These are phyloP conservation scores for Westerdykella ornata DNA, from an alignment of 2,329 filamentous ascomycete species.

Conservation along the genomic window DNA sequence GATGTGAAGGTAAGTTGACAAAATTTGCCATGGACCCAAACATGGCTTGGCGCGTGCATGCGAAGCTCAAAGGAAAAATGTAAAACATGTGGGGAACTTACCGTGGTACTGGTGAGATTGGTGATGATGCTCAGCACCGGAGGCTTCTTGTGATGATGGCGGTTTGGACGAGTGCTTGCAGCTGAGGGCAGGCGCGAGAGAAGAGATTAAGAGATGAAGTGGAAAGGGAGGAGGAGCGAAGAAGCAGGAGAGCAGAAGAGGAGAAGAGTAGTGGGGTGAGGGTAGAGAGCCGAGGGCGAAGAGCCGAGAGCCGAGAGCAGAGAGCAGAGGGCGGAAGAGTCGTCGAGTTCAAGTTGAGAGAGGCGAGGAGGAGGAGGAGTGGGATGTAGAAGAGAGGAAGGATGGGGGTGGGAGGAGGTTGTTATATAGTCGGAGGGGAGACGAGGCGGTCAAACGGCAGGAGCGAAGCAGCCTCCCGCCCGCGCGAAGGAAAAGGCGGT, in stretches of 20 bases:
- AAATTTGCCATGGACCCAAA: no score
- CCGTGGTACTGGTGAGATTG: constrained; percentile 5
- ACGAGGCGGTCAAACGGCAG: no score
- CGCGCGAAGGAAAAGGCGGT: no score
- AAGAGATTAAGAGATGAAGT: no score
- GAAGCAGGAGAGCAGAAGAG: no score
- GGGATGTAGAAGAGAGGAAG: constrained; percentile 10
- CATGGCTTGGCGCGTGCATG: no score
- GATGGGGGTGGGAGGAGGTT: constrained; percentile 3
- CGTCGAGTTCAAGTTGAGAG: not conserved
- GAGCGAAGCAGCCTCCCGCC: no score
- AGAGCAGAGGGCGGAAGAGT: constrained; percentile 1
- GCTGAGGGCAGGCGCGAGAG: not conserved
- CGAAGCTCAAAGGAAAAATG: no score
- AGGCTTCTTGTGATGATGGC: constrained; percentile 27
- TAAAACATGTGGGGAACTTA: constrained; percentile 1
- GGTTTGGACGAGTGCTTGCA: not conserved
- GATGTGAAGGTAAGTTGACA: no score
- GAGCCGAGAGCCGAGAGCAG: constrained; percentile 3
- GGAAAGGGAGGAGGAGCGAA: no score
- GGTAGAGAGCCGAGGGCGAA: constrained; percentile 1
- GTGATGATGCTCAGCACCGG: constrained; percentile 19
- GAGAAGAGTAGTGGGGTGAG: not conserved
- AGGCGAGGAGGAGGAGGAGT: constrained; percentile 9
- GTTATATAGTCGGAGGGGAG: constrained; percentile 12